phyloP scores from a whole-genome alignment of 768 basidiomycete genomes.

The Butyriboletus loyo region DNA sequence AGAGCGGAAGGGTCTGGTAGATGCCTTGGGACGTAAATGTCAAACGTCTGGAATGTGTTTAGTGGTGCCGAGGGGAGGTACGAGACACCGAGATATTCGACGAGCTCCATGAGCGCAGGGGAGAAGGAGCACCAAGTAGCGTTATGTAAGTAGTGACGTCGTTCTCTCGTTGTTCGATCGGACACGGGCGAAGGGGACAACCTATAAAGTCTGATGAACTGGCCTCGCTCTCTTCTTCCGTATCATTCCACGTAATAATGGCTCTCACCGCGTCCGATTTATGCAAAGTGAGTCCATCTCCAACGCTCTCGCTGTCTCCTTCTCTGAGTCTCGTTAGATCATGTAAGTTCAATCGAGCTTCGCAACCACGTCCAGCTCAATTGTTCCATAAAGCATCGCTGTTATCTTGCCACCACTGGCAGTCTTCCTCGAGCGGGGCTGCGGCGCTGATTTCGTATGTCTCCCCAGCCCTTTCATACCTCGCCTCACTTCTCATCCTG shows the following conservation, averaged over 20 bases:
- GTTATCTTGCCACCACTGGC: constrained; percentile 79
- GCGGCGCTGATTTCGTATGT: constrained; percentile 69
- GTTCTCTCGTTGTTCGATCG: constrained; percentile 10
- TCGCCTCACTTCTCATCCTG: background rate
- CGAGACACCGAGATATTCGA: constrained; percentile 24
- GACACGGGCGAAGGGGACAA: background rate
- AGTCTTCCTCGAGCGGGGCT: constrained; percentile 88
- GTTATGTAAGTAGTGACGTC: constrained; percentile 26
- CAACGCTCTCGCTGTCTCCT: background rate
- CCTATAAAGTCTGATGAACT: constrained; percentile 11
- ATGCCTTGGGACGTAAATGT: constrained; percentile 44
- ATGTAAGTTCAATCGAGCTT: constrained; percentile 31
- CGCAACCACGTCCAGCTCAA: constrained; percentile 13
- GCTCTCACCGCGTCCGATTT: constrained; percentile 71
- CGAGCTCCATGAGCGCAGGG: constrained; percentile 7
- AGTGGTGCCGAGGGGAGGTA: constrained; percentile 32
- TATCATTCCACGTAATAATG: constrained; percentile 45
- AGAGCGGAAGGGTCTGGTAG: constrained; percentile 33
- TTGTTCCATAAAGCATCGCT: constrained; percentile 45
- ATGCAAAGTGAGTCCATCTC: constrained; percentile 58
- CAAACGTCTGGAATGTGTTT: constrained; percentile 47
- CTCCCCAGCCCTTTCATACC: background rate
- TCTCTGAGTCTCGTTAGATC: constrained; percentile 35
- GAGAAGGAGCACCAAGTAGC: background rate
- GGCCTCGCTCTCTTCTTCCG: background rate